These are phyloP conservation scores for Phytophthora cajani DNA, from an alignment of 352 stramenopile genomes.

Conservation along the genomic window DNA sequence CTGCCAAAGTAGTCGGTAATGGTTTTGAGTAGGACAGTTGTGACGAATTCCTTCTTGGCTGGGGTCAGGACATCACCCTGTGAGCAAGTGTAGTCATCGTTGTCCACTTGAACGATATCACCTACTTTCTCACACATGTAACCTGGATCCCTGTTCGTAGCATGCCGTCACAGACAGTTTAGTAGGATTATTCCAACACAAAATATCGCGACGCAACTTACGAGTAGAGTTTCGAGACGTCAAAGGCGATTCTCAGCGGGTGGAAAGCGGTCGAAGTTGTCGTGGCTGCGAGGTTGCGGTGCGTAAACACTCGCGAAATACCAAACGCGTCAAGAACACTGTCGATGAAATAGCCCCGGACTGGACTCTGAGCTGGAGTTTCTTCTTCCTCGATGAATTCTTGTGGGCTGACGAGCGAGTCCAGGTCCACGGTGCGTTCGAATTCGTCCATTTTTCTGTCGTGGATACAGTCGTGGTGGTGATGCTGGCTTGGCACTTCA, in stretches of 20 bases:
- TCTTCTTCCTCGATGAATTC: conserved; percentile 22
- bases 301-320: conserved; percentile 17
- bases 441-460: conserved; percentile 70
- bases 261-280: conserved; percentile 49
- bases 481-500: conserved; percentile 15
- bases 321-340: conserved; percentile 56
- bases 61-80: conserved; percentile 66
- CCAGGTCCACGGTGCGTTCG: conserved; percentile 45
- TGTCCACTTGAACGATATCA: conserved; percentile 60
- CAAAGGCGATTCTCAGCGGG: conserved; percentile 80
- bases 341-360: conserved; percentile 37
- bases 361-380: conserved; percentile 9
- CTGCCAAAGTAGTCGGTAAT: conserved; percentile 68
- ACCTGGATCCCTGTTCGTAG: conserved; percentile 53
- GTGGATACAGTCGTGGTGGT: conserved; percentile 79
- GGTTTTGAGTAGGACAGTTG: conserved; percentile 68
- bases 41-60: conserved; percentile 73
- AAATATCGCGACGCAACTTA: conserved; percentile 22
- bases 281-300: conserved; percentile 41
- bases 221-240: conserved; percentile 75
- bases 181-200: neutral
- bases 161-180: neutral
- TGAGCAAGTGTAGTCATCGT: conserved; percentile 54
- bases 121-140: conserved; percentile 63
- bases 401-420: conserved; percentile 47